A percentile compares a stretch with the other conserved stretches of the same genome.
Evolutionary conservation across 257 asterid species (phyloP).

Genomic region (Hygrophila difformis): DNA sequence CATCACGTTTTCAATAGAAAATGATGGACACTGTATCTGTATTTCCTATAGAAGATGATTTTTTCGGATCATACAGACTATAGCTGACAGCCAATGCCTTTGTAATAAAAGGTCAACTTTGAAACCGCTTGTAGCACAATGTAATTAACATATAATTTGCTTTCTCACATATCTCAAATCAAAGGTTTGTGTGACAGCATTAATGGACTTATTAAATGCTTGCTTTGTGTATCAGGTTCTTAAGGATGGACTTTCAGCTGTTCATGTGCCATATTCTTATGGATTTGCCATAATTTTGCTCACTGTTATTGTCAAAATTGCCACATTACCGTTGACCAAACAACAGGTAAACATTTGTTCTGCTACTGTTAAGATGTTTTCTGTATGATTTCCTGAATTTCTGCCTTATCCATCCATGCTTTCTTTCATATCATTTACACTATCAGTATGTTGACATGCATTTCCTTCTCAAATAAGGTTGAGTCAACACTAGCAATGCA

Average conservation of each 20-base stretch:
- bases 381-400: slow-evolving; percentile 2
- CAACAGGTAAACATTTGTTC: slow-evolving; percentile 64
- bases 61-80: slow-evolving; percentile 7
- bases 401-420: background rate
- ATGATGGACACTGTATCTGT: slow-evolving; percentile 2
- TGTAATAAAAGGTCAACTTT: slow-evolving; percentile 1
- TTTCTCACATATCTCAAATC: background rate
- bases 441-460: slow-evolving; percentile 9
- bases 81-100: background rate
- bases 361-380: slow-evolving; percentile 11
- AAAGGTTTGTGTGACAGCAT: background rate
- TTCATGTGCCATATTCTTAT: slow-evolving; percentile 93
- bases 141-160: background rate
- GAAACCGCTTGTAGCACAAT: background rate
- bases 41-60: background rate
- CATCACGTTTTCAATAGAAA: background rate
- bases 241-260: slow-evolving; percentile 76
- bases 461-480: slow-evolving; percentile 42
- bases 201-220: slow-evolving; percentile 11
- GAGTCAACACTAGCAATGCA: slow-evolving; percentile 98
- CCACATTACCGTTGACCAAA: slow-evolving; percentile 91
- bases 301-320: slow-evolving; percentile 79
- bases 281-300: slow-evolving; percentile 96
- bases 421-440: background rate
- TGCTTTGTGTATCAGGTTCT: slow-evolving; percentile 53